phyloP scores from a whole-genome alignment of 2,329 filamentous ascomycete genomes.

The Cladobotryum protrusum region DNA sequence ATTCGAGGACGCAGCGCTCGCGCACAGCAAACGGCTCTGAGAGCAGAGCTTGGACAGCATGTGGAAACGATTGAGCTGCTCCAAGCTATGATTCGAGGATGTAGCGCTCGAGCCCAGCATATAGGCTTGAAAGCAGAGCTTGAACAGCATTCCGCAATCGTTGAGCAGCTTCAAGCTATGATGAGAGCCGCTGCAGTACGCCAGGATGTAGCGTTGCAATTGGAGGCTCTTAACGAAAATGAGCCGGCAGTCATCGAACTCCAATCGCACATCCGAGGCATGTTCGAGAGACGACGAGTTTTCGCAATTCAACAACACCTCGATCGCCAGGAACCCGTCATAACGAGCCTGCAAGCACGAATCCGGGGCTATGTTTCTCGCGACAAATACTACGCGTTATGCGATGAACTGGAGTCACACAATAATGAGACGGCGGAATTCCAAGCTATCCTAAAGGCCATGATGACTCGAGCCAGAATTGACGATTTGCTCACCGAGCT shows the following conservation, averaged over 20 bases:
- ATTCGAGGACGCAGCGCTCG: constrained; percentile 43
- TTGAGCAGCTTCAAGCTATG: constrained; percentile 45
- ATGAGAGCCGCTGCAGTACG: constrained; percentile 51
- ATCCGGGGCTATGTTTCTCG: constrained; percentile 61
- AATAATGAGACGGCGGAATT: constrained; percentile 61
- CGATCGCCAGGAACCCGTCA: constrained; percentile 47
- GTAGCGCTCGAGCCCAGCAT: constrained; percentile 40
- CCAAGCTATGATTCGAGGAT: constrained; percentile 40
- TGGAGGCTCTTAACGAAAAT: constrained; percentile 41
- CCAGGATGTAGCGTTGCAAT: constrained; percentile 40
- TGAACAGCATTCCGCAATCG: constrained; percentile 33
- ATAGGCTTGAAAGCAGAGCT: constrained; percentile 42
- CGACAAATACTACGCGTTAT: constrained; percentile 52
- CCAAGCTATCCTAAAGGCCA: constrained; percentile 71
- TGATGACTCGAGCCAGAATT: constrained; percentile 69
- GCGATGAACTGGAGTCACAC: constrained; percentile 64
- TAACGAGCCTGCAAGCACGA: constrained; percentile 59
- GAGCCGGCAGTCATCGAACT: constrained; percentile 43
- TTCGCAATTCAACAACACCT: constrained; percentile 48
- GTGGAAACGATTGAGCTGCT: constrained; percentile 37
- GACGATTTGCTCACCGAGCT: constrained; percentile 69
- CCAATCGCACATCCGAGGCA: constrained; percentile 56
- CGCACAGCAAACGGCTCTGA: constrained; percentile 36
- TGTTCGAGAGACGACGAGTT: constrained; percentile 49
- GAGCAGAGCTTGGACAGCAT: constrained; percentile 42